Evolutionary conservation across 768 basidiomycete species (phyloP).

Genomic region (Termitomyces eurrhizus): DNA sequence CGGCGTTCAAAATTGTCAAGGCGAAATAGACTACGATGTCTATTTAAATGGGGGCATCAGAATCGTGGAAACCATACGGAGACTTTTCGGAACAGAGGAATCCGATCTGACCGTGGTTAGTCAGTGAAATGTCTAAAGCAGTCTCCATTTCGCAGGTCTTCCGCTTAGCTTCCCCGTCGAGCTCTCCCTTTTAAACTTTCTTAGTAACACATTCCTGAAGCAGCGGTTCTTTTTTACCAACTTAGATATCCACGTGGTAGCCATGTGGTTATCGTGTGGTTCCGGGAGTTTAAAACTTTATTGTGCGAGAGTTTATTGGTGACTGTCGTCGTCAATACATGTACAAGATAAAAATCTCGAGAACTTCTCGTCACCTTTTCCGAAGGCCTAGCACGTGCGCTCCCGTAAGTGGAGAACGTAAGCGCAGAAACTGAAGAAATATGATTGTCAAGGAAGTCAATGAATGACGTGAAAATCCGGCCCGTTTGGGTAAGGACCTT

Average conservation of each 20-base stretch:
- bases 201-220: conserved; percentile 2
- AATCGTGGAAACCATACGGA: conserved; percentile 35
- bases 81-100: conserved; percentile 36
- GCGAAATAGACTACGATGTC: conserved; percentile 26
- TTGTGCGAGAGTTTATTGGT: neutral
- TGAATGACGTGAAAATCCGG: conserved; percentile 15
- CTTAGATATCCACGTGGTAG: conserved; percentile 29
- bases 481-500: conserved; percentile 18
- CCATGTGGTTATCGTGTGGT: conserved; percentile 28
- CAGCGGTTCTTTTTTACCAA: neutral
- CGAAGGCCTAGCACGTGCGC: neutral
- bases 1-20: conserved; percentile 12
- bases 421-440: neutral
- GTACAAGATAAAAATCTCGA: neutral
- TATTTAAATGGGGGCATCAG: conserved; percentile 32
- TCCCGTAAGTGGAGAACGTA: neutral
- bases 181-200: neutral
- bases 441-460: neutral
- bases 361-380: neutral
- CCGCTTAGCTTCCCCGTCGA: conserved; percentile 8
- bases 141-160: conserved; percentile 10
- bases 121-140: conserved; percentile 16
- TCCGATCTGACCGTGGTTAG: conserved; percentile 32
- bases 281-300: conserved; percentile 1
- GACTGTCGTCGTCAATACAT: neutral